Conservation (phyloP, 1,139 yeast species). For the Candida freyschussii region DNA sequence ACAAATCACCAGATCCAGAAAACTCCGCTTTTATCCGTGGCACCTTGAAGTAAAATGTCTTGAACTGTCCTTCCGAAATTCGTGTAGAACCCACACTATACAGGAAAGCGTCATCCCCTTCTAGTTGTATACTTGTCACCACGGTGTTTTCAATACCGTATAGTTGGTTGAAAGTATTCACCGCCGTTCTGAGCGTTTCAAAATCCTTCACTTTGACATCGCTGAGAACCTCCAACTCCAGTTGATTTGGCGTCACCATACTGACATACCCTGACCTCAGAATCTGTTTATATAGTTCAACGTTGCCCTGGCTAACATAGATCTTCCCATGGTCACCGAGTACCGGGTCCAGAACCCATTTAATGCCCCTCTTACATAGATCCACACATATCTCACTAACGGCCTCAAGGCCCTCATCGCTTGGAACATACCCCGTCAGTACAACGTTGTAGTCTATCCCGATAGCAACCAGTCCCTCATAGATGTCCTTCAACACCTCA, state of each 20-base stretch:
- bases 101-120: slow-evolving; percentile 29
- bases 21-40: slow-evolving; percentile 67
- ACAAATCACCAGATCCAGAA: slow-evolving; percentile 91
- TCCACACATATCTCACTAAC: slow-evolving; percentile 27
- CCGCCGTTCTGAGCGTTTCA: slow-evolving; percentile 40
- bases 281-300: slow-evolving; percentile 59
- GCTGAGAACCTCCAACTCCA: slow-evolving; percentile 74
- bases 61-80: slow-evolving; percentile 8
- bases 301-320: slow-evolving; percentile 69
- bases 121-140: slow-evolving; percentile 52
- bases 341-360: slow-evolving; percentile 85
- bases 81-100: slow-evolving; percentile 48
- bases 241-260: slow-evolving; percentile 84
- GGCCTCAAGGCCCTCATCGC: slow-evolving; percentile 38
- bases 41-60: slow-evolving; percentile 39
- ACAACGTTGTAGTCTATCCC: slow-evolving; percentile 40
- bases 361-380: slow-evolving; percentile 9
- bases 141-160: slow-evolving; percentile 60
- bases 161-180: slow-evolving; percentile 43
- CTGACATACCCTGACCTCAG: slow-evolving; percentile 50
- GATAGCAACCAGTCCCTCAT: slow-evolving; percentile 31
- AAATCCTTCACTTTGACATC: slow-evolving; percentile 44
- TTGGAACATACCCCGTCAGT: slow-evolving; percentile 58
- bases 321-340: slow-evolving; percentile 87
- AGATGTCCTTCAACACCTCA: slow-evolving; percentile 28